Evolutionary conservation across 495 filamentous ascomycete species (phyloP), one percentile per base, ranked within the genome.

Genomic region (Amniculicola lignicola): DNA sequence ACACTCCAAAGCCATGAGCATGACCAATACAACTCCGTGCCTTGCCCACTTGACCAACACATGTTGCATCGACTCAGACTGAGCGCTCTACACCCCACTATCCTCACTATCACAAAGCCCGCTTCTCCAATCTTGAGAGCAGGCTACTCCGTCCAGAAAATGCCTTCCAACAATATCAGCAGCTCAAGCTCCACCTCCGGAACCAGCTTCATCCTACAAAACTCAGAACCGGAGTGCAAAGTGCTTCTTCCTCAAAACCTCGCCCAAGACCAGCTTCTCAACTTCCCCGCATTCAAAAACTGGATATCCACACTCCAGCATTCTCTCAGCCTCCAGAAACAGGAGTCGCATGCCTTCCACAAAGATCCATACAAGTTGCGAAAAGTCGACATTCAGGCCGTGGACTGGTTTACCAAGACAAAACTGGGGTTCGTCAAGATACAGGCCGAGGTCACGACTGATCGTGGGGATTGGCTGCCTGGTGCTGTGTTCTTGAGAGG

Each of bases 361-460:
- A 18, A 61, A 0, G 70, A 81, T 54, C 88, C 89, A 2, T 95
- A 92, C 70, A 59, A 73, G 7, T 79, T 95, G 4, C 80, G 79
- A 40, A 74, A 73, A 44, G 82, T 95, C 57, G 79, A 82, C 2
- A 73, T 95, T 58, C 88, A 94, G 65, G 70, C 86, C 21, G 82
- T 81, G 53, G 89, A 92, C 73, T 79, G 81, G 27, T 94, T 90
- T 59, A 82, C 82, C 39, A 66, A 62, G 2, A 46, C 14, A 74
- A 54, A 83, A 7, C 64, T 92, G 18, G 90, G 90, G 9, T 96
- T 96, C 66, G 52, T 95, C 16, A 94, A 94, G 57, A 67, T 95
- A 6, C 78, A 77, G 25, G 80, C 86, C 2, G 72, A 79, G 11
- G 75, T 95, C 1, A 75, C 77, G 14, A 93, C 88, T 65, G 62